Evolutionary conservation across 352 stramenopile species (phyloP), one percentile per base, ranked within the genome.

Genomic region (Globisporangium spiculum): DNA sequence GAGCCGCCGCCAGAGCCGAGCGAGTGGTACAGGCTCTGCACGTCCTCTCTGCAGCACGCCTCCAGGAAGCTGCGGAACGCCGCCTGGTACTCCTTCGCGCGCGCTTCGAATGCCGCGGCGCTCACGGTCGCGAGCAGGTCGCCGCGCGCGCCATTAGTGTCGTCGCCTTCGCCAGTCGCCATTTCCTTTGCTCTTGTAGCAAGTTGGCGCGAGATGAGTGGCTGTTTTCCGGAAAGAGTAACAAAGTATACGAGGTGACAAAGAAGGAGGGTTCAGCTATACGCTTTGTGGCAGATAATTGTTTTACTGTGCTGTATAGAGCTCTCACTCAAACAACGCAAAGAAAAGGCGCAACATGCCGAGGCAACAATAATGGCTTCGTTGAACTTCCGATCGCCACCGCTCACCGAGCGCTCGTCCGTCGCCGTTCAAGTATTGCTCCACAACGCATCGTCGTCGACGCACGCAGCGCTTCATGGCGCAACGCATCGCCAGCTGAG

Each of bases 141-240:
- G 34, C 65, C 60, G 57, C 58, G 53, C n/a, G 18, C 65, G 18
- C 20, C 65, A 18, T n/a, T 30, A 24, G 4, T 55, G 52, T 38
- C 53, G 24, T 67, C 34, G 36, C 20, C 63, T 92, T 58, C 90
- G 79, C 60, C 97, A 98, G 77, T 69, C 81, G 27, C 55, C 55
- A 60, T 60, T 10, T 52, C 18, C 44, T 52, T 52, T 52, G 18
- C 44, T 12, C 18, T 48, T 50, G 41, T 16, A n/a, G 16, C 41
- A 50, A n/a, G 20, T 50, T 50, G 41, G 16, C 16, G 41, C 16
- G 41, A 48, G 41, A 3, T 50, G 41, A 46, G 16, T 18, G 36
- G 16, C 38, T 46, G 38, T 46, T 46, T 46, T 46, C 38, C 38
- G 38, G 38, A 46, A 46, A 44, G 12, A 46, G 14, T 20, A 14